Evolutionary conservation across 768 basidiomycete species (phyloP).

Genomic region (Phylloporus sp.): DNA sequence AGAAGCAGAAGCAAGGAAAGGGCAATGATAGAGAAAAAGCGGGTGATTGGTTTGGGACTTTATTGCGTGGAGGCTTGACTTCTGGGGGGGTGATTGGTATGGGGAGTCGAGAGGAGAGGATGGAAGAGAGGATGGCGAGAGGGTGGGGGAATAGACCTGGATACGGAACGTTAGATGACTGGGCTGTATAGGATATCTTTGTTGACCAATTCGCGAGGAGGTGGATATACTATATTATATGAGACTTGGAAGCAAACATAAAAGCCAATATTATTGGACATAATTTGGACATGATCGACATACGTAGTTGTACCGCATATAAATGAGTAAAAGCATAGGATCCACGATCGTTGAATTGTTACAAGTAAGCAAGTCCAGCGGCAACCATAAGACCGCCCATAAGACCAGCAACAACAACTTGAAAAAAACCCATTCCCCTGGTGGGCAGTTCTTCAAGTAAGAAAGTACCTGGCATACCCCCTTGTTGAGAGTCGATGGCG

Average conservation of each 20-base stretch:
- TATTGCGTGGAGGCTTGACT: slow-evolving; percentile 20
- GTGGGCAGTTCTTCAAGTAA: slow-evolving; percentile 17
- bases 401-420: slow-evolving; percentile 30
- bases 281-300: slow-evolving; percentile 19
- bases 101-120: slow-evolving; percentile 41
- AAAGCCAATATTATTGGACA: no score
- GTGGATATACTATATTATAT: background rate
- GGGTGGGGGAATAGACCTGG: slow-evolving; percentile 45
- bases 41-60: slow-evolving; percentile 22
- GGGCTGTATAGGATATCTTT: slow-evolving; percentile 40
- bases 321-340: slow-evolving; percentile 9
- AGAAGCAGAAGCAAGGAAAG: slow-evolving; percentile 34
- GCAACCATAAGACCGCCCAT: slow-evolving; percentile 31
- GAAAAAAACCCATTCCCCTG: slow-evolving; percentile 27
- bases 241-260: slow-evolving; percentile 5
- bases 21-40: slow-evolving; percentile 27
- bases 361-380: slow-evolving; percentile 30
- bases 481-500: slow-evolving; percentile 30
- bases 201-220: background rate
- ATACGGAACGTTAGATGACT: slow-evolving; percentile 48
- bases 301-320: slow-evolving; percentile 10
- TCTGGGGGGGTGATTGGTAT: slow-evolving; percentile 19
- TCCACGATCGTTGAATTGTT: slow-evolving; percentile 21
- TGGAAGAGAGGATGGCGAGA: slow-evolving; percentile 51
- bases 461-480: slow-evolving; percentile 30